A percentile compares a stretch with the other conserved stretches of the same genome.
Conservation (phyloP, 2,329 filamentous ascomycete species). For the Zasmidium angulare region DNA sequence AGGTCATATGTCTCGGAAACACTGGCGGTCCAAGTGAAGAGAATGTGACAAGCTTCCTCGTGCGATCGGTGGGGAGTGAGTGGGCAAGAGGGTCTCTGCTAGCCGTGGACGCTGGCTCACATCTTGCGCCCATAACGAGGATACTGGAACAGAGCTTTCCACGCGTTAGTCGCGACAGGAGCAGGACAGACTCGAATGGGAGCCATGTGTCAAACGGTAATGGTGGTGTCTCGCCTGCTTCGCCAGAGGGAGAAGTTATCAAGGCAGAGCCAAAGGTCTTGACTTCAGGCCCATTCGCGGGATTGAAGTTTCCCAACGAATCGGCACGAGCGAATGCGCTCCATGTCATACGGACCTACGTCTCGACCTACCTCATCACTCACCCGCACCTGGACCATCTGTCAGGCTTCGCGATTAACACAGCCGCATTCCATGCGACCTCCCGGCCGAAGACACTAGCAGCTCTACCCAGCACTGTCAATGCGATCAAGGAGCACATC, state of each 20-base stretch:
- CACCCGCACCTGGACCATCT: conserved; percentile 98
- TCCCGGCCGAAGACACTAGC: conserved; percentile 80
- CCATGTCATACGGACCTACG: conserved; percentile 72
- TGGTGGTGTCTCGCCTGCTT: conserved; percentile 2
- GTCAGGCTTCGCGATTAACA: conserved; percentile 88
- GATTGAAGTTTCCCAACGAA: conserved; percentile 67
- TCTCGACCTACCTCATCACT: conserved; percentile 89
- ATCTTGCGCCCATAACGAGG: conserved; percentile 79
- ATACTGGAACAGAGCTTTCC: conserved; percentile 65
- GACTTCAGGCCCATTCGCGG: conserved; percentile 71
- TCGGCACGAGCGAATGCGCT: conserved; percentile 75
- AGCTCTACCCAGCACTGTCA: conserved; percentile 82
- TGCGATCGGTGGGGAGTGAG: conserved; percentile 73
- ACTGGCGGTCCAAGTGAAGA: conserved; percentile 88
- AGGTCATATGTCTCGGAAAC: conserved; percentile 63
- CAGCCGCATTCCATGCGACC: conserved; percentile 76
- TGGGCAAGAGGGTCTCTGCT: conserved; percentile 83
- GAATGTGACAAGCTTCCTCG: conserved; percentile 84
- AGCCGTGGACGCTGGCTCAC: conserved; percentile 90
- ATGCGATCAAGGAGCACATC: conserved; percentile 87
- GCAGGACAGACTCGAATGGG: conserved; percentile 16
- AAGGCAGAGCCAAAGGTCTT: conserved; percentile 52
- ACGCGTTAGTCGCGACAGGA: conserved; percentile 33
- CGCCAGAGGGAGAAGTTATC: conserved; percentile 17
- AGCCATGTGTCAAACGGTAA: conserved; percentile 15